Percentiles rank a stretch among this genome's conserved stretches.
These are phyloP conservation scores for Geranium rotundifolium DNA, from an alignment of 345 rosid genomes.

Conservation along the genomic window DNA sequence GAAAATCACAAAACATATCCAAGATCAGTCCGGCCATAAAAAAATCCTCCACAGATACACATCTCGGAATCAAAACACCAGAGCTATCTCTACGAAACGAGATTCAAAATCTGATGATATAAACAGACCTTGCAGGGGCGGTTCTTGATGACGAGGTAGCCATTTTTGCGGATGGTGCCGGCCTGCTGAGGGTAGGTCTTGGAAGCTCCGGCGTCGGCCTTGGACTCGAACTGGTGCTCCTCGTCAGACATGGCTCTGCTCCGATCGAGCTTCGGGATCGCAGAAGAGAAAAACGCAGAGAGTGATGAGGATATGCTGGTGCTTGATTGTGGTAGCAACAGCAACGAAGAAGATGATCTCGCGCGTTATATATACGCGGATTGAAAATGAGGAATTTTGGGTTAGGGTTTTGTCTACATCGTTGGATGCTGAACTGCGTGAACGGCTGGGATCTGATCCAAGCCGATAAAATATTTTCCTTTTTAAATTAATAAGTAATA, in stretches of 20 bases:
- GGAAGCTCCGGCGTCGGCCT: constrained; percentile 66
- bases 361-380: not conserved
- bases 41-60: too few species aligned
- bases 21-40: too few species aligned
- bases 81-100: not conserved
- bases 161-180: constrained; percentile 57
- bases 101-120: not conserved
- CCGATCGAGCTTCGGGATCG: not conserved
- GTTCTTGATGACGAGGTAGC: constrained; percentile 44
- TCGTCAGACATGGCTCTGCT: constrained; percentile 43
- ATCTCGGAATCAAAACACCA: too few species aligned
- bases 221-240: constrained; percentile 57
- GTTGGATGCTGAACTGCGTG: not conserved
- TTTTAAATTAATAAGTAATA: too few species aligned
- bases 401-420: not conserved
- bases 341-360: not conserved
- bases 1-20: too few species aligned
- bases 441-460: not conserved
- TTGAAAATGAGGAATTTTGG: not conserved
- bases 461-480: not conserved
- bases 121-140: constrained; percentile 44
- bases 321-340: not conserved
- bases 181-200: constrained; percentile 65
- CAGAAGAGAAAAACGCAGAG: not conserved
- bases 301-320: not conserved